Conservation (phyloP, 257 asterid species). For the Capsicum rhomboideum region DNA sequence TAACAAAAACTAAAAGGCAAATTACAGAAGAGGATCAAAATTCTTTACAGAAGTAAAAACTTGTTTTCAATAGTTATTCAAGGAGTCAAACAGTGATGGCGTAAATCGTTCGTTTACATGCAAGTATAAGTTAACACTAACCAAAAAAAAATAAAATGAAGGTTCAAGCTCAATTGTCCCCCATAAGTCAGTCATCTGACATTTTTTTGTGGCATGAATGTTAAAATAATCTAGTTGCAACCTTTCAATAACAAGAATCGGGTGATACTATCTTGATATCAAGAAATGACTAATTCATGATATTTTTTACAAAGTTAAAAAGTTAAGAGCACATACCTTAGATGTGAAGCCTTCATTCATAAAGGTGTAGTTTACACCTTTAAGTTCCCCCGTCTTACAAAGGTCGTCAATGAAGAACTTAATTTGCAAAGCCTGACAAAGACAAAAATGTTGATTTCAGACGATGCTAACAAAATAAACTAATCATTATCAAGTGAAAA, state of each 20-base stretch:
- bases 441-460: background rate
- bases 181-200: background rate
- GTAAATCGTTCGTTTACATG: background rate
- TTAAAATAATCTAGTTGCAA: background rate
- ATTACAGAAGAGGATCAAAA: background rate
- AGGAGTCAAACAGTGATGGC: background rate
- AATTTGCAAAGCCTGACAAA: constrained; percentile 58
- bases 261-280: background rate
- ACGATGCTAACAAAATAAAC: background rate
- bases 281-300: background rate
- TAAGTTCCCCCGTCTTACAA: constrained; percentile 55
- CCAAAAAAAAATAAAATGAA: background rate
- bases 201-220: background rate
- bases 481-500: background rate
- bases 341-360: constrained; percentile 85
- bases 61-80: background rate
- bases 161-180: background rate
- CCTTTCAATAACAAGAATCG: background rate
- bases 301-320: background rate
- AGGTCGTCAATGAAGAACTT: constrained; percentile 62
- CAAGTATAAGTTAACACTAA: background rate
- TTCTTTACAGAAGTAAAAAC: background rate
- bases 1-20: background rate
- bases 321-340: constrained; percentile 38
- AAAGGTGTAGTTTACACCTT: constrained; percentile 59